Percentiles rank a stretch among this genome's conserved stretches.
Conservation (phyloP, 1,284 basidiomycete genomes). For the Mycena citricolor region DNA sequence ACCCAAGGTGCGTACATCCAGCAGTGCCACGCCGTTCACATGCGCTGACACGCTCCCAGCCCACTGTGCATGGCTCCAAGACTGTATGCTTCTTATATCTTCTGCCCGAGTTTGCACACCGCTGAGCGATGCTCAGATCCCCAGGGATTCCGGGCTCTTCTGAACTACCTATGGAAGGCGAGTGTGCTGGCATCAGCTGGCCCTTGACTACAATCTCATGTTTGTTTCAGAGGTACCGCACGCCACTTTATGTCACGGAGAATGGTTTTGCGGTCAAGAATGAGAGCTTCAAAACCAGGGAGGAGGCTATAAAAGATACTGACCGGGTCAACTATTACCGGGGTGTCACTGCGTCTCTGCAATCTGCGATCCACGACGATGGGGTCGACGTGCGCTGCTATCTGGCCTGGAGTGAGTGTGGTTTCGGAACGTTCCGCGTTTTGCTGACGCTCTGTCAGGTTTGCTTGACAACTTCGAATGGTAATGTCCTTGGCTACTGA, state of each 20-base stretch:
- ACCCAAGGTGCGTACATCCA: slow-evolving; percentile 49
- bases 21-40: no score
- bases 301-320: slow-evolving; percentile 60
- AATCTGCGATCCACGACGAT: slow-evolving; percentile 62
- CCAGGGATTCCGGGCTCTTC: slow-evolving; percentile 57
- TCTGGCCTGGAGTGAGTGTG: slow-evolving; percentile 66
- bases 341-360: slow-evolving; percentile 59
- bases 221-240: slow-evolving; percentile 52
- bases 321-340: slow-evolving; percentile 71
- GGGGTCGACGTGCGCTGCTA: slow-evolving; percentile 68
- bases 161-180: slow-evolving; percentile 72
- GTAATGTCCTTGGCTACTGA: slow-evolving; percentile 27
- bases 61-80: slow-evolving; percentile 63
- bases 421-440: slow-evolving; percentile 1
- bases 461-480: slow-evolving; percentile 78
- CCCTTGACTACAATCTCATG: slow-evolving; percentile 17
- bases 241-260: slow-evolving; percentile 72
- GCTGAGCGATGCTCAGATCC: slow-evolving; percentile 41
- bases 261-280: slow-evolving; percentile 74
- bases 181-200: slow-evolving; percentile 13
- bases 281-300: slow-evolving; percentile 53
- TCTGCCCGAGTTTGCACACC: slow-evolving; percentile 14
- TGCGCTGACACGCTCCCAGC: slow-evolving; percentile 37
- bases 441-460: slow-evolving; percentile 35
- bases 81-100: slow-evolving; percentile 42